Percentiles rank a stretch among this genome's conserved stretches.
These are phyloP conservation scores for Alisma plantagoaquatica DNA, from an alignment of 106 monocot genomes.

Conservation along the genomic window DNA sequence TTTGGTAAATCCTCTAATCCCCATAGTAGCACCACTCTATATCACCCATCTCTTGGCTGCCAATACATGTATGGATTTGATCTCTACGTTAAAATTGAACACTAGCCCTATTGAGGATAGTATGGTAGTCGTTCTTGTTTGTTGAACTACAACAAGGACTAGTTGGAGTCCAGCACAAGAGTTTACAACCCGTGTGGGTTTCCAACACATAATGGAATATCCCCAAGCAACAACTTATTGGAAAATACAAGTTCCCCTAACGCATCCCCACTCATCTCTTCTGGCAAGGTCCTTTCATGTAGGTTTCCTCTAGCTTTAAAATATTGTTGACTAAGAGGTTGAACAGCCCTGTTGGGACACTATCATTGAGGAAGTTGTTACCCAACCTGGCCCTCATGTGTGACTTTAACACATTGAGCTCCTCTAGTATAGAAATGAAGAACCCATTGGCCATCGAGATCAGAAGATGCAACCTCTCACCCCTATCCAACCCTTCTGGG, in stretches of 20 bases:
- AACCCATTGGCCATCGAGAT: conserved; percentile 64
- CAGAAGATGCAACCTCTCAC: conserved; percentile 37
- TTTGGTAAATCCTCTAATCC: no score
- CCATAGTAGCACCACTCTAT: no score
- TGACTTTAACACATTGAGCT: conserved; percentile 56
- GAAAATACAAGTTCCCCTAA: conserved; percentile 47
- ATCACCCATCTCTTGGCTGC: no score
- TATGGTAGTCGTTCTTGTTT: no score
- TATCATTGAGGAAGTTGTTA: conserved; percentile 58
- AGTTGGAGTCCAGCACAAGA: conserved; percentile 41
- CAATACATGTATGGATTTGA: no score
- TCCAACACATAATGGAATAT: conserved; percentile 40
- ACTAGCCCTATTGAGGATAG: no score
- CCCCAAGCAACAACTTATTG: conserved; percentile 53
- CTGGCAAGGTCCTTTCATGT: conserved; percentile 52
- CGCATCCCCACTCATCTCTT: conserved; percentile 24
- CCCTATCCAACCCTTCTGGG: conserved; percentile 42
- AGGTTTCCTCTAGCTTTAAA: conserved; percentile 60
- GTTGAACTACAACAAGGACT: no score
- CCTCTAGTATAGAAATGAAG: conserved; percentile 54
- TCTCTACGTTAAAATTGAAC: no score
- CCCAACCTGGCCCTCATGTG: conserved; percentile 43
- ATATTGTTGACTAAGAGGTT: conserved; percentile 46
- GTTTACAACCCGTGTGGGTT: conserved; percentile 45
- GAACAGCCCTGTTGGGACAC: conserved; percentile 61